Conservation (phyloP, 163 green algal genomes). For the Scenedesmus sp. region DNA sequence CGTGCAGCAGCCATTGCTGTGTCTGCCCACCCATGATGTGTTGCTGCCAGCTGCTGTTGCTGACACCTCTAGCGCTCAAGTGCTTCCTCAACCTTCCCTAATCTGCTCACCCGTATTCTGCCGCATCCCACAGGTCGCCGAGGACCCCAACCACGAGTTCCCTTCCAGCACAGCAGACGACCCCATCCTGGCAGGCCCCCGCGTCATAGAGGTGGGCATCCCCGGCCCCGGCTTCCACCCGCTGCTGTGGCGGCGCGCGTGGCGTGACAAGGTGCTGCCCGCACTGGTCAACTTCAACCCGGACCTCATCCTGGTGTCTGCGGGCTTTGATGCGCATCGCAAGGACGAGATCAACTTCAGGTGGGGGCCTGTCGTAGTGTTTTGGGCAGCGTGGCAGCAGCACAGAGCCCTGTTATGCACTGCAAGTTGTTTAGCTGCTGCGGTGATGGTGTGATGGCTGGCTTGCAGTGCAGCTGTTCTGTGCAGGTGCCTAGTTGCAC, state of each 20-base stretch:
- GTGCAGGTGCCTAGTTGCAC: no score
- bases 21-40: no score
- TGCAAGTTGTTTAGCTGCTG: no score
- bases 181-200: slow-evolving; percentile 46
- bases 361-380: background rate
- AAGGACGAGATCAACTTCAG: slow-evolving; percentile 92
- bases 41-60: no score
- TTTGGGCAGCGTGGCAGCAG: background rate
- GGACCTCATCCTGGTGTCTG: slow-evolving; percentile 94
- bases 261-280: slow-evolving; percentile 92
- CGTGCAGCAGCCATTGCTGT: background rate
- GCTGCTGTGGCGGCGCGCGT: slow-evolving; percentile 81
- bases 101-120: background rate
- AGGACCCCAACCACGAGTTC: slow-evolving; percentile 86
- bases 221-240: slow-evolving; percentile 69
- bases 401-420: background rate
- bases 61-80: background rate
- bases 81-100: background rate
- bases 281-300: slow-evolving; percentile 84
- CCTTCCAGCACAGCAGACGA: slow-evolving; percentile 48
- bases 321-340: slow-evolving; percentile 94
- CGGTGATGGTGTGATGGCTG: no score
- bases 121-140: slow-evolving; percentile 41
- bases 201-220: slow-evolving; percentile 80
- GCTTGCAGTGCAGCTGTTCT: no score